Percentiles rank a stretch among this genome's conserved stretches.
phyloP scores from a whole-genome alignment of 176 grass and related monocot species.

The Paspalum notatum region DNA sequence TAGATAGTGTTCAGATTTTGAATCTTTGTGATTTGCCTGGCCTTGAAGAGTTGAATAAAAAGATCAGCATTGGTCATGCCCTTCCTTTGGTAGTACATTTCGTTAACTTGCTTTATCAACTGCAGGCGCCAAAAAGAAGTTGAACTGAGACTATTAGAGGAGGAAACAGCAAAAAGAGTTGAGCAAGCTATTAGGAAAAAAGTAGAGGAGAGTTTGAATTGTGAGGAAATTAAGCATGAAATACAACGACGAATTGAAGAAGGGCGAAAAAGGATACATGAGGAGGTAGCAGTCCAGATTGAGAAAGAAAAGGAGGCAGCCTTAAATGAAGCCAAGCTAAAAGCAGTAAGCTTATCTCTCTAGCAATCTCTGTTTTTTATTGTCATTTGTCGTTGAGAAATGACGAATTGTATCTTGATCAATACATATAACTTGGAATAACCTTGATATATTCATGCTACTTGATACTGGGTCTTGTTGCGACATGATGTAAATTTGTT shows the following conservation, averaged over 20 bases:
- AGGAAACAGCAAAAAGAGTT: slow-evolving; percentile 94
- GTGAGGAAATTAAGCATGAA: slow-evolving; percentile 89
- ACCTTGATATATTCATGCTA: not conserved
- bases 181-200: slow-evolving; percentile 92
- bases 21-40: slow-evolving; percentile 41
- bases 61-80: not conserved
- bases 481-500: not conserved
- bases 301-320: slow-evolving; percentile 92
- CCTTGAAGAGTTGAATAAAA: slow-evolving; percentile 43
- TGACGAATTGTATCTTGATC: slow-evolving; percentile 13
- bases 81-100: slow-evolving; percentile 29
- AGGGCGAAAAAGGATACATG: slow-evolving; percentile 77
- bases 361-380: not conserved
- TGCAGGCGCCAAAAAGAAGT: slow-evolving; percentile 93
- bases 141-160: slow-evolving; percentile 91
- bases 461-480: slow-evolving; percentile 14
- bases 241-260: slow-evolving; percentile 93
- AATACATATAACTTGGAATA: not conserved
- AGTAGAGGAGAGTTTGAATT: slow-evolving; percentile 87
- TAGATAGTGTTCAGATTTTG: slow-evolving; percentile 47
- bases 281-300: slow-evolving; percentile 72
- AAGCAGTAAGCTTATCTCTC: slow-evolving; percentile 55
- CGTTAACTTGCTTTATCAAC: slow-evolving; percentile 51
- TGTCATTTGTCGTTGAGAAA: not conserved
- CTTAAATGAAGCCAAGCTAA: slow-evolving; percentile 68